phyloP scores from a whole-genome alignment of 2,329 filamentous ascomycete species.

The Hawksworthiomyces lignivorus region DNA sequence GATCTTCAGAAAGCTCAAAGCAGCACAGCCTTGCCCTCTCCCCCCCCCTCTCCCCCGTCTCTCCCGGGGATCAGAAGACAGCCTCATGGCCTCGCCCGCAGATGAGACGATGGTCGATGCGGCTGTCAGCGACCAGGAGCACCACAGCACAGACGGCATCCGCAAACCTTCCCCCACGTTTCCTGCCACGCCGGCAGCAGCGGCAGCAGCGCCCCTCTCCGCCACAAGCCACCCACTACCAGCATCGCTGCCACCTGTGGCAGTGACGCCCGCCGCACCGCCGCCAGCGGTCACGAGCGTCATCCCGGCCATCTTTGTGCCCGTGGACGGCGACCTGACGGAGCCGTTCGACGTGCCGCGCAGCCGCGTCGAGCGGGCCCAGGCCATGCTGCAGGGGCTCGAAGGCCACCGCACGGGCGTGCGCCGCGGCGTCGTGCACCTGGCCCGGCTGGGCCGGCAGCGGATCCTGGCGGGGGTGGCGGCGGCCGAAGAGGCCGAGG shows the following conservation, averaged over 20 bases:
- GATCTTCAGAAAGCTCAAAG: too few species aligned
- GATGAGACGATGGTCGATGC: background rate
- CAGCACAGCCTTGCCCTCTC: too few species aligned
- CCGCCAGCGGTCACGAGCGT: conserved; percentile 20
- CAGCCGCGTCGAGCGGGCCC: conserved; percentile 21
- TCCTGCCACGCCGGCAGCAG: too few species aligned
- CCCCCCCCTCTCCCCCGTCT: too few species aligned
- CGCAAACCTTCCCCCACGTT: too few species aligned
- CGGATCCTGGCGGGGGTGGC: conserved; percentile 21
- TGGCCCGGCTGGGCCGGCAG: conserved; percentile 26
- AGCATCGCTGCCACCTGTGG: too few species aligned
- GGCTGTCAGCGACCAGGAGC: background rate
- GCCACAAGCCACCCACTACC: too few species aligned
- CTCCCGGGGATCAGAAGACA: too few species aligned
- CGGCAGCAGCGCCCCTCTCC: too few species aligned
- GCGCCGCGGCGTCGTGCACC: conserved; percentile 23
- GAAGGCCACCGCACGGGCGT: conserved; percentile 24
- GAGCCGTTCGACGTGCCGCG: conserved; percentile 19
- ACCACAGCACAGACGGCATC: too few species aligned
- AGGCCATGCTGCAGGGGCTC: conserved; percentile 22
- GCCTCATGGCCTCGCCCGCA: conserved; percentile 5
- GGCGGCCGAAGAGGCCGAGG: conserved; percentile 10
- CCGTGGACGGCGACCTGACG: conserved; percentile 24
- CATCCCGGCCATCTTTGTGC: conserved; percentile 26
- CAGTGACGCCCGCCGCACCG: too few species aligned